Evolutionary conservation across 108 stramenopile species (phyloP).

Genomic region (Cyclotella cryptica): DNA sequence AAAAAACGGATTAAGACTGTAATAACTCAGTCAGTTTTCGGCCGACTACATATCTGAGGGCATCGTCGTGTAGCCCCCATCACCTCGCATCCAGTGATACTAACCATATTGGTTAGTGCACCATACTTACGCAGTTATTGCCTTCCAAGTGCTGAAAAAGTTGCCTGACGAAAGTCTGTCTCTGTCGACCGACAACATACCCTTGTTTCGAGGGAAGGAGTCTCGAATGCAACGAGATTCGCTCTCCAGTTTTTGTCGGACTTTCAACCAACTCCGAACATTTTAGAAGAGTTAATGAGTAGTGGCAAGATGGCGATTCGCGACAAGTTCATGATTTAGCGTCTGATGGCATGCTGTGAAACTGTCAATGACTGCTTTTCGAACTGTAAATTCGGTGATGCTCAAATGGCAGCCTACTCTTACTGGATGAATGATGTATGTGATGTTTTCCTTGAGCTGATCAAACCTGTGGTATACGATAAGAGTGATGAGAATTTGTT

Average conservation of each 20-base stretch:
- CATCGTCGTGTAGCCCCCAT: too few relatives aligned
- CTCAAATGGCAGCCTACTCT: constrained; percentile 83
- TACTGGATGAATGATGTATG: constrained; percentile 98
- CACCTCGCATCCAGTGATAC: too few relatives aligned
- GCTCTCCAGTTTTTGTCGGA: constrained; percentile 89
- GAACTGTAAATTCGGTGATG: constrained; percentile 90
- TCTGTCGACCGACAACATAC: too few relatives aligned
- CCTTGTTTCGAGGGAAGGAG: too few relatives aligned
- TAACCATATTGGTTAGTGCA: too few relatives aligned
- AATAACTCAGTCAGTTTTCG: too few relatives aligned
- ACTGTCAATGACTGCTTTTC: constrained; percentile 79
- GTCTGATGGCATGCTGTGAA: constrained; percentile 81
- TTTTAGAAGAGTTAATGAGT: constrained; percentile 80
- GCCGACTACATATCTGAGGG: too few relatives aligned
- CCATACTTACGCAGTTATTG: too few relatives aligned
- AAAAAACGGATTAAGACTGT: too few relatives aligned
- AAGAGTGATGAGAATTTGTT: constrained; percentile 71
- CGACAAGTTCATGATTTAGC: constrained; percentile 93
- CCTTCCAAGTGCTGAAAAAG: too few relatives aligned
- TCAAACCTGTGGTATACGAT: constrained; percentile 96
- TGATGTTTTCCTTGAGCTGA: constrained; percentile 96
- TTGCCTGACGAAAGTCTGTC: too few relatives aligned
- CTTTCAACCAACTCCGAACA: constrained; percentile 85
- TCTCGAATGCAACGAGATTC: constrained; percentile 98
- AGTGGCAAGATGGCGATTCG: constrained; percentile 86